phyloP scores from a whole-genome alignment of 139 green algal species.

The Ulvella scutata region DNA sequence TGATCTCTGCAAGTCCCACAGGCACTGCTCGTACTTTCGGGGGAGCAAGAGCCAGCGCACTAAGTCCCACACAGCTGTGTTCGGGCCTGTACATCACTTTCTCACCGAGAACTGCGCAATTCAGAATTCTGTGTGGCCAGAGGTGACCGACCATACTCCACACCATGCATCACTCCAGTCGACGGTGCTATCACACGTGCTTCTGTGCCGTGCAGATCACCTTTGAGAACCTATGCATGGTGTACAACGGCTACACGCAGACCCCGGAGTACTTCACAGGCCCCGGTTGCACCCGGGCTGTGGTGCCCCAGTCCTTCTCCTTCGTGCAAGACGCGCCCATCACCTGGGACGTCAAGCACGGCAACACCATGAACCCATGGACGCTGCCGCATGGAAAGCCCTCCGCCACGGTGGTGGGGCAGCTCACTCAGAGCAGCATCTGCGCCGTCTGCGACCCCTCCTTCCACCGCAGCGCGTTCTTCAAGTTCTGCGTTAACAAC shows the following conservation, averaged over 20 bases:
- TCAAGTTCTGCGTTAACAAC: constrained; percentile 4
- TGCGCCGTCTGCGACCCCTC: background rate
- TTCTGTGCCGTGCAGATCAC: background rate
- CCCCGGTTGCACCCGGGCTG: background rate
- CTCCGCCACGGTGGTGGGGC: background rate
- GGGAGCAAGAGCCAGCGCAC: no score
- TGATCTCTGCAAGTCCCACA: no score
- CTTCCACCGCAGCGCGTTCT: background rate
- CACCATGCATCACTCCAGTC: no score
- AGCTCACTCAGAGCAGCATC: background rate
- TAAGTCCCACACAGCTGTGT: no score
- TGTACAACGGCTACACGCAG: constrained; percentile 1
- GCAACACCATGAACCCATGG: background rate
- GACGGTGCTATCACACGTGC: no score
- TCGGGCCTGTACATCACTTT: no score
- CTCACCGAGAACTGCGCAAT: no score
- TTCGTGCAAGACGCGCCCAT: background rate
- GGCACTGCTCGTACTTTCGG: no score
- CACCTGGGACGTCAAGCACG: background rate
- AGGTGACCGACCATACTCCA: no score
- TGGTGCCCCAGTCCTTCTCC: background rate
- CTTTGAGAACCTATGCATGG: background rate
- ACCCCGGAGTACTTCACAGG: constrained; percentile 3
- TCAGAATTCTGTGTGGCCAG: no score
- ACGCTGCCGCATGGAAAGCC: background rate